phyloP scores from a whole-genome alignment of 352 stramenopile species.

The Globisporangium viniferum region DNA sequence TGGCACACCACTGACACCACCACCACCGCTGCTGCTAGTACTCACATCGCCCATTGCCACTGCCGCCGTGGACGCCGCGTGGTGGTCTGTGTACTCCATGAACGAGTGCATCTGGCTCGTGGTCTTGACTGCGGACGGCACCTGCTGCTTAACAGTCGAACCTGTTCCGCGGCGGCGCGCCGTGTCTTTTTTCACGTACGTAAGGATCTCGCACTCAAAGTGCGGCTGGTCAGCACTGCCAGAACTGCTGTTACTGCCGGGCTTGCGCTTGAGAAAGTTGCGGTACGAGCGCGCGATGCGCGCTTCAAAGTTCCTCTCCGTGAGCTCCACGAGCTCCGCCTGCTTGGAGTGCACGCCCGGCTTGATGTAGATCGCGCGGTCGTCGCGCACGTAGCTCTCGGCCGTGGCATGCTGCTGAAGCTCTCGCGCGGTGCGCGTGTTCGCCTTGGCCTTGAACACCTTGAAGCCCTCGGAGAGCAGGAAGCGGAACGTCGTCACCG shows the following conservation, averaged over 20 bases:
- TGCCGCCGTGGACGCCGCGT: not conserved
- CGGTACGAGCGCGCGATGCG: constrained; percentile 69
- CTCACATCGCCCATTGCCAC: not conserved
- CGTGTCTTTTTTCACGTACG: constrained; percentile 65
- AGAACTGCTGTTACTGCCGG: not conserved
- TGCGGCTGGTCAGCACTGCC: constrained; percentile 12
- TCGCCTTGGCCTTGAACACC: constrained; percentile 67
- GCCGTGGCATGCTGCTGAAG: constrained; percentile 31
- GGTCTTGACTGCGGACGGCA: not conserved
- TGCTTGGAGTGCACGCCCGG: constrained; percentile 78
- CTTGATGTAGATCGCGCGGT: constrained; percentile 72
- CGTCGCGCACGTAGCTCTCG: constrained; percentile 55
- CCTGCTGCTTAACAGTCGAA: not conserved
- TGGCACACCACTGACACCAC: not conserved
- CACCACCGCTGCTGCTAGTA: not conserved
- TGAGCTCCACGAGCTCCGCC: constrained; percentile 71
- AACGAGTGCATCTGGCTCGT: constrained; percentile 9
- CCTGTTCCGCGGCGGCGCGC: not conserved
- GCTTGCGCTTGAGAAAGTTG: constrained; percentile 79
- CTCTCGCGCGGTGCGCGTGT: constrained; percentile 50
- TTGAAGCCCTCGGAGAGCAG: constrained; percentile 69
- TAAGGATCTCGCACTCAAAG: constrained; percentile 73
- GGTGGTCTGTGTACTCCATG: constrained; percentile 6
- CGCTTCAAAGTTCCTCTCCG: constrained; percentile 58
- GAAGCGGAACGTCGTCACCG: constrained; percentile 60